phyloP scores from a whole-genome alignment of 2,329 filamentous ascomycete species.

The Paradendryphiella salina region DNA sequence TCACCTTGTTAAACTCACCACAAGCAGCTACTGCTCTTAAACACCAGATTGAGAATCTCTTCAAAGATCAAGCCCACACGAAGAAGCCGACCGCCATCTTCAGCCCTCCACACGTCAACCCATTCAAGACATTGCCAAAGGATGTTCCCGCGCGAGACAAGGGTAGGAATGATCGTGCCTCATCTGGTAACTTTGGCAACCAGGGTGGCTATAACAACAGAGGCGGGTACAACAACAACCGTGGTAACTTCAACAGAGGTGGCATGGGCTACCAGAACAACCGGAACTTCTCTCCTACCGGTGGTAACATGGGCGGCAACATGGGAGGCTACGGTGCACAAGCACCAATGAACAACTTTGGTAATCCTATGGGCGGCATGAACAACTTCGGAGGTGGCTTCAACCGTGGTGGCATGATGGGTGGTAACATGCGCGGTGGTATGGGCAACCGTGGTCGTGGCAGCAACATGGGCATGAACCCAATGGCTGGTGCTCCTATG shows the following conservation, averaged over 20 bases:
- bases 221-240: slow-evolving; percentile 49
- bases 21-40: slow-evolving; percentile 87
- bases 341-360: slow-evolving; percentile 54
- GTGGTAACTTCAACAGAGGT: slow-evolving; percentile 42
- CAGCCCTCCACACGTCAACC: slow-evolving; percentile 76
- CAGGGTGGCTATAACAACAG: slow-evolving; percentile 52
- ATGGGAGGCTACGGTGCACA: slow-evolving; percentile 53
- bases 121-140: slow-evolving; percentile 88
- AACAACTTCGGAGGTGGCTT: slow-evolving; percentile 46
- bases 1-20: slow-evolving; percentile 79
- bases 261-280: slow-evolving; percentile 42
- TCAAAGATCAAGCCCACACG: slow-evolving; percentile 59
- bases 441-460: slow-evolving; percentile 50
- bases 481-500: slow-evolving; percentile 45
- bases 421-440: slow-evolving; percentile 51
- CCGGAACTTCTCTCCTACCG: slow-evolving; percentile 44
- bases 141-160: slow-evolving; percentile 76
- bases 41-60: slow-evolving; percentile 71
- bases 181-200: slow-evolving; percentile 48
- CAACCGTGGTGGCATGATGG: slow-evolving; percentile 51
- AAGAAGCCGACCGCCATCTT: slow-evolving; percentile 75
- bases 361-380: slow-evolving; percentile 40
- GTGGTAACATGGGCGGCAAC: slow-evolving; percentile 45
- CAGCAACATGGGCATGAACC: slow-evolving; percentile 43
- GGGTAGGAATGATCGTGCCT: slow-evolving; percentile 61